A percentile compares a stretch with the other conserved stretches of the same genome.
phyloP scores from a whole-genome alignment of 108 stramenopile species.

The Licmophora abbreviata region DNA sequence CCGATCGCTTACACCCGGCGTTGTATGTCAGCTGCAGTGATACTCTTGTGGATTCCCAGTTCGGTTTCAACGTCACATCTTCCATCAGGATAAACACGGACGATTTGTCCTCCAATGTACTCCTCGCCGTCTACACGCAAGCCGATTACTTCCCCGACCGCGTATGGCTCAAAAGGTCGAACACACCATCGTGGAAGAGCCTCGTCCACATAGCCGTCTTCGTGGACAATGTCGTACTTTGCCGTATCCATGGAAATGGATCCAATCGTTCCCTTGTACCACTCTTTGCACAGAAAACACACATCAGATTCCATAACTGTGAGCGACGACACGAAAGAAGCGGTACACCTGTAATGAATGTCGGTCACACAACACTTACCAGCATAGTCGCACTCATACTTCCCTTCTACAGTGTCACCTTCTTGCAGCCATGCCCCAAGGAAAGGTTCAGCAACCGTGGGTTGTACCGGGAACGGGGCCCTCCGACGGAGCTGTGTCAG shows the following conservation, averaged over 20 bases:
- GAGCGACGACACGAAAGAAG: neutral
- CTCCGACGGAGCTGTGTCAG: too few species aligned
- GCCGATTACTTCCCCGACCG: constrained; percentile 8
- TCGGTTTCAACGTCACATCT: neutral
- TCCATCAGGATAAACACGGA: constrained; percentile 5
- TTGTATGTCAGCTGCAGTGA: too few species aligned
- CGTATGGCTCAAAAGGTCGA: constrained; percentile 14
- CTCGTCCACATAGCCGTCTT: constrained; percentile 25
- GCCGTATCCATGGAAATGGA: constrained; percentile 10
- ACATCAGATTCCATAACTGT: neutral
- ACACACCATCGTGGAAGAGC: constrained; percentile 13
- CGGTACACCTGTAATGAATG: neutral
- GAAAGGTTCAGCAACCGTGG: neutral
- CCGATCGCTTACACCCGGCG: too few species aligned
- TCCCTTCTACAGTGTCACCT: constrained; percentile 37
- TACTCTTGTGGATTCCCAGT: too few species aligned
- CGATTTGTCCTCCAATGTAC: neutral
- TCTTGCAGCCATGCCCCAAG: constrained; percentile 20
- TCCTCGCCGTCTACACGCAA: neutral
- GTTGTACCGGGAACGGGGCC: constrained; percentile 7
- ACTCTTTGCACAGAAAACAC: constrained; percentile 11
- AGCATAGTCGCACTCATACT: constrained; percentile 18
- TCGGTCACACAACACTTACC: too few species aligned
- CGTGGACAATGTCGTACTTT: constrained; percentile 23
- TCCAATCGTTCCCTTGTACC: constrained; percentile 24